Evolutionary conservation across 2,329 filamentous ascomycete species (phyloP).

Genomic region (Exserohilum rostratum): DNA sequence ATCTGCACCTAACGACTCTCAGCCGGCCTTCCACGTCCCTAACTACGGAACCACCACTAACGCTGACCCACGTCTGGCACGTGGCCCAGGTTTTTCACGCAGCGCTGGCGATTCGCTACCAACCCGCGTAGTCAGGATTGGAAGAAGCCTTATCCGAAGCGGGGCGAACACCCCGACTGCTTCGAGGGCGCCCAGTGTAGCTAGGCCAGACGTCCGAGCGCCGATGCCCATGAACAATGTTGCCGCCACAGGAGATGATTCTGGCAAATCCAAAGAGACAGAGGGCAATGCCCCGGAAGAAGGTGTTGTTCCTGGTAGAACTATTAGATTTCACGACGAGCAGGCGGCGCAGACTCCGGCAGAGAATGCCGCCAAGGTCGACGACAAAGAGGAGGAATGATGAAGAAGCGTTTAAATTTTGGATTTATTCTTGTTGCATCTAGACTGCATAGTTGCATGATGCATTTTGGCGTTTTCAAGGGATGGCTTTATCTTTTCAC

Average conservation of each 20-base stretch:
- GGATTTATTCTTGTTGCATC: neutral
- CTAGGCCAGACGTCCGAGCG: neutral
- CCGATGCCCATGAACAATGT: neutral
- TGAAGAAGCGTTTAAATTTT: neutral
- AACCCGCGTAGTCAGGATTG: slow-evolving; percentile 42
- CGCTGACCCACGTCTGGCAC: slow-evolving; percentile 30
- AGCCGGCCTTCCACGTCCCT: slow-evolving; percentile 42
- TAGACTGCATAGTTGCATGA: neutral
- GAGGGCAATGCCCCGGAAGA: neutral
- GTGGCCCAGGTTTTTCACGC: slow-evolving; percentile 30
- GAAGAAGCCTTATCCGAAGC: slow-evolving; percentile 40
- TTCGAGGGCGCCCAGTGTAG: slow-evolving; percentile 2
- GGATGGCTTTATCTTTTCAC: no score
- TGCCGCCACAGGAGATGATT: neutral
- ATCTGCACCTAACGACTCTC: slow-evolving; percentile 20
- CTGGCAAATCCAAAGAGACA: neutral
- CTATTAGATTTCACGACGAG: slow-evolving; percentile 42
- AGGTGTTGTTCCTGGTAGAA: slow-evolving; percentile 21
- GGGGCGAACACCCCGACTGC: slow-evolving; percentile 15
- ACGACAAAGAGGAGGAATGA: neutral
- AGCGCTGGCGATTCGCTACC: slow-evolving; percentile 31
- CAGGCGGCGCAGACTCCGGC: neutral
- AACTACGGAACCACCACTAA: slow-evolving; percentile 22
- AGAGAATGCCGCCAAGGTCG: neutral
- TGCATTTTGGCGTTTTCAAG: neutral